Base-by-base conservation (phyloP, 1,139 yeast species). In the Suhomyces bolitotheri region DNA sequence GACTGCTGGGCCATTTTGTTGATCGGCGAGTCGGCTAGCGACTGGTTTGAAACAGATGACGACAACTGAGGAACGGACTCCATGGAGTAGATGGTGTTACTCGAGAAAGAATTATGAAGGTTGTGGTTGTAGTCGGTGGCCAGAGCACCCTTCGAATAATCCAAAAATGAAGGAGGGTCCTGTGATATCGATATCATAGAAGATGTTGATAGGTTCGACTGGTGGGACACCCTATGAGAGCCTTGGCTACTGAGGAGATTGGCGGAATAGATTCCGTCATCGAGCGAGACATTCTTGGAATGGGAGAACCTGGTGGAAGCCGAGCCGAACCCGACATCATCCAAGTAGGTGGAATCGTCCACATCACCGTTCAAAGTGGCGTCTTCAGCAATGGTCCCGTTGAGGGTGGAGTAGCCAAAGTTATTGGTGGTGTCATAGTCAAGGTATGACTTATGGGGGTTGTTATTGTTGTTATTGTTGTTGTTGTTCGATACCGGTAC, bases 11-110 rank as follows among this genome's bases (percentile, higher is more conserved):
- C 46, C 12, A 37, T 44, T 11, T 28, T 29, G 4, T 62, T 55
- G 15, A 51, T 52, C 1, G 71, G 68, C 14, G 64, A 56, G 36
- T 62, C 70, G 33, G 54, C 48, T 15, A 66, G 42, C 49, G 71
- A 56, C 44, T 69, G 62, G 53, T 61, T 55, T 45, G 72, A 56
- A 32, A 57, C 45, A 45, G 71, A 54, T 42, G 64, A 57, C 41
- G 62, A 53, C 34, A 68, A 56, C 36, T 63, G 60, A 10, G 73
- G 76, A 22, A 61, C 53, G 9, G 74, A 69, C 31, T 71, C 77
- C 35, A 54, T 47, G 16, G 78, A 71, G 13, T 73, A 66, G 6
- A 73, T 50, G 2, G 76, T 70, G 31, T 71, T 66, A 30, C 55
- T 58, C 8, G 73, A 64, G 27, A 50, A 57, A 17, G 65, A 60